These are phyloP conservation scores for Fonsecaea monophora DNA, from an alignment of 2,329 filamentous ascomycete species.

Conservation along the genomic window DNA sequence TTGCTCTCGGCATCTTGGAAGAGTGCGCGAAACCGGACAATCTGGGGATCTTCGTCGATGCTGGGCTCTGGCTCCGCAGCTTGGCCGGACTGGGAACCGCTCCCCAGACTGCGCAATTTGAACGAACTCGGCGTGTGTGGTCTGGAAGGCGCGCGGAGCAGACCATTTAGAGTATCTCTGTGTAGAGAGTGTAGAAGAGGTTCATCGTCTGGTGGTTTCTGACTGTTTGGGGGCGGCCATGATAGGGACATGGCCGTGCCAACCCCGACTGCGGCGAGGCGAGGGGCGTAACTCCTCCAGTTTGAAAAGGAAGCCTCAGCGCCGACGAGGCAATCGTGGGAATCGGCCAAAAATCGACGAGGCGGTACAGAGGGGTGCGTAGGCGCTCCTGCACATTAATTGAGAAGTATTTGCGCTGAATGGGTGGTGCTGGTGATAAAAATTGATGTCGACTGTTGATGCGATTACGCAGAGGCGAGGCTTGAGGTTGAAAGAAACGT, in stretches of 20 bases:
- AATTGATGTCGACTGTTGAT: slow-evolving; percentile 27
- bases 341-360: slow-evolving; percentile 21
- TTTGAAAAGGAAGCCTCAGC: slow-evolving; percentile 43
- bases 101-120: slow-evolving; percentile 51
- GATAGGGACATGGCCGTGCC: slow-evolving; percentile 67
- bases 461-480: slow-evolving; percentile 32
- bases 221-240: slow-evolving; percentile 69
- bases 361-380: background rate
- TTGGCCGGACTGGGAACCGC: slow-evolving; percentile 53
- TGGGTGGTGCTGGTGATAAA: slow-evolving; percentile 34
- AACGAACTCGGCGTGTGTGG: slow-evolving; percentile 52
- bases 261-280: slow-evolving; percentile 53
- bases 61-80: slow-evolving; percentile 61
- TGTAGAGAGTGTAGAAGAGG: slow-evolving; percentile 53
- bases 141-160: slow-evolving; percentile 51
- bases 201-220: slow-evolving; percentile 68
- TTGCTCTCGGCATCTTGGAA: slow-evolving; percentile 79
- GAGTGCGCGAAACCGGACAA: slow-evolving; percentile 76
- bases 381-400: slow-evolving; percentile 18
- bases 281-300: slow-evolving; percentile 54
- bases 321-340: slow-evolving; percentile 25
- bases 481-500: slow-evolving; percentile 37
- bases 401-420: slow-evolving; percentile 15
- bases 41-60: slow-evolving; percentile 72
- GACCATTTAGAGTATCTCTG: slow-evolving; percentile 51